phyloP scores from a whole-genome alignment of 2,329 filamentous ascomycete genomes.

The Chalaropsis ovoidea region DNA sequence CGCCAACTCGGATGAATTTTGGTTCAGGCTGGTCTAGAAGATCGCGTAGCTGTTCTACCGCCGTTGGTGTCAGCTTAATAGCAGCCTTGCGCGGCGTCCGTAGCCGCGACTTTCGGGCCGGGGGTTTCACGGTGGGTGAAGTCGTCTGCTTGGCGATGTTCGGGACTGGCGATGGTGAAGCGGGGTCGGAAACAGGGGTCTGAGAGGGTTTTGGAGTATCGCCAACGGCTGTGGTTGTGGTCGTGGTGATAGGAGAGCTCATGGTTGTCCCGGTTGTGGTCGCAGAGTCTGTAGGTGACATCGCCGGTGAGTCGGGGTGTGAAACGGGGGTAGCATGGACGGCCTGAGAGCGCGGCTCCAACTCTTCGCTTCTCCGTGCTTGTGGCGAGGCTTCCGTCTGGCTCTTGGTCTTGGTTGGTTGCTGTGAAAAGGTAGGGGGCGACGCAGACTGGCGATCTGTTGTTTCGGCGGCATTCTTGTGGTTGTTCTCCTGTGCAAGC shows the following conservation, averaged over 20 bases:
- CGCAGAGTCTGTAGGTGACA: not conserved
- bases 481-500: constrained; percentile 18
- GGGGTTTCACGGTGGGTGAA: constrained; percentile 33
- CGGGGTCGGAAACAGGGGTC: not conserved
- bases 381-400: not conserved
- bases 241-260: not conserved
- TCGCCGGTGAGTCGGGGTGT: not conserved
- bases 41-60: constrained; percentile 65
- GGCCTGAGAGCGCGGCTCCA: not conserved
- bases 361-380: not conserved
- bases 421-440: constrained; percentile 8
- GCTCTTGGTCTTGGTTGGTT: not conserved
- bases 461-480: not conserved
- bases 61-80: constrained; percentile 71
- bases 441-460: constrained; percentile 16
- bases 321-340: not conserved
- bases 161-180: not conserved
- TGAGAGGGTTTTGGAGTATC: not conserved
- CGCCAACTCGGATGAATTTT: constrained; percentile 87
- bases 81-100: constrained; percentile 73
- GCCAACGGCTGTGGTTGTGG: not conserved
- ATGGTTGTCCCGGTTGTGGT: not conserved
- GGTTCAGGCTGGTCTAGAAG: constrained; percentile 77
- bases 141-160: not conserved
- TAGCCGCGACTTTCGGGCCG: constrained; percentile 47